Conservation (phyloP, 371 early-diverging fungal species). For the Mucor racemosus region DNA sequence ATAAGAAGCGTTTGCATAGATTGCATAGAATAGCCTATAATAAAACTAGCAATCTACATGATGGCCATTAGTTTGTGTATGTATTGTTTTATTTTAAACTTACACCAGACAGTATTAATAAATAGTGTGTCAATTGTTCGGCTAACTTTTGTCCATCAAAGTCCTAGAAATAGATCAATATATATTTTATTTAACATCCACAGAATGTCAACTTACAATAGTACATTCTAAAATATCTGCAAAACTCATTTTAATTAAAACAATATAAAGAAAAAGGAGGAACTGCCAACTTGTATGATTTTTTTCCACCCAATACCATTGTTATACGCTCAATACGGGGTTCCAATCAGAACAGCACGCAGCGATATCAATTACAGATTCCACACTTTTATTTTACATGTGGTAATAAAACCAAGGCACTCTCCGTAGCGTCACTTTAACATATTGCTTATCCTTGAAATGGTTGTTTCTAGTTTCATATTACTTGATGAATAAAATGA, state of each 20-base stretch:
- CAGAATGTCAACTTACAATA: constrained; percentile 14
- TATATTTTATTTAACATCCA: not conserved
- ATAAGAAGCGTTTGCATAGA: constrained; percentile 20
- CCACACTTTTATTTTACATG: no score
- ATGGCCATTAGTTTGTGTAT: not conserved
- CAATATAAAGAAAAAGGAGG: not conserved
- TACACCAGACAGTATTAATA: constrained; percentile 25
- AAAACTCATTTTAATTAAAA: constrained; percentile 17
- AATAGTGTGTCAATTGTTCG: constrained; percentile 17
- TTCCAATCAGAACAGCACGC: not conserved
- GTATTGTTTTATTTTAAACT: not conserved
- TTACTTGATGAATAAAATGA: no score
- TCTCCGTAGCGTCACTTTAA: no score
- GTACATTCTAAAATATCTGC: constrained; percentile 30
- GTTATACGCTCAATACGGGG: not conserved
- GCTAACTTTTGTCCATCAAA: constrained; percentile 30
- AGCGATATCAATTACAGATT: no score
- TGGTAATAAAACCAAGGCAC: no score
- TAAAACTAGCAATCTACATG: constrained; percentile 22
- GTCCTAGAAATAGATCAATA: constrained; percentile 20
- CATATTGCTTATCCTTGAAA: no score
- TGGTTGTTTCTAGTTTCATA: no score
- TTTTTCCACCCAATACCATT: not conserved
- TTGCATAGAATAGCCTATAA: constrained; percentile 22
- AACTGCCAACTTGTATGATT: no score